Base-by-base conservation (phyloP, 83 land plant species). In the Isoetes engelmannii region DNA sequence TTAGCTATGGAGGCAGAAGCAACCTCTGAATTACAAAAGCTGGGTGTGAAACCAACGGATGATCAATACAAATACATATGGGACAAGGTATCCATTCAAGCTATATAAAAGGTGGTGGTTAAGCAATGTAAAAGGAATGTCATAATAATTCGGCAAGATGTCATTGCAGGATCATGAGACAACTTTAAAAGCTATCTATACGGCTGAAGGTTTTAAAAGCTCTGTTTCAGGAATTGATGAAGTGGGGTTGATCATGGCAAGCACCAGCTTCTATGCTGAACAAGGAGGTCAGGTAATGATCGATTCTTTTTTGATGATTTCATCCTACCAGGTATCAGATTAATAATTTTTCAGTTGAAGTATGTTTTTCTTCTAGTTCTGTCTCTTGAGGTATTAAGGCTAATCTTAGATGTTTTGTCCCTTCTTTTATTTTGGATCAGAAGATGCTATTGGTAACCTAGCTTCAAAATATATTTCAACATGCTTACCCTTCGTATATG, bases 1-100 rank as follows among this genome's bases (percentile, higher is more conserved):
- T 82, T 93, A 63, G 87, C 74, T 44, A 83, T 93, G 98, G 90
- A 93, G 76, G 98, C 98, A 62, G 87, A 93, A 59, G 98, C 91
- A 50, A 90, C 96, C 6, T 73, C 98, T 41, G 77, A 82, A 43
- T 72, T 93, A 69, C 92, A 75, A 74, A 84, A 74, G 59, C 87
- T 74, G 20, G 84, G 83, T 5, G 73, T 90, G 50, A 65, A 65
- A 59, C 72, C 82, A 17, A 87, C 96, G 5, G 88, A 93, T 69
- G 98, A 93, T 64, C 73, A 69, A 53, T 50, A 66, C 84, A 93
- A 93, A 68, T 93, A 82, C 75, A 64, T 80, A 10, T 89, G 98
- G 98, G 67, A 81, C 61, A 69, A 92, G 97, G 97, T 92, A 28
- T 65, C 45, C 53, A 10, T 44, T 43, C 54, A 9, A 10, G 53